These are phyloP conservation scores for Alternaria gaisen DNA, from an alignment of 2,329 filamentous ascomycete genomes.

Conservation along the genomic window DNA sequence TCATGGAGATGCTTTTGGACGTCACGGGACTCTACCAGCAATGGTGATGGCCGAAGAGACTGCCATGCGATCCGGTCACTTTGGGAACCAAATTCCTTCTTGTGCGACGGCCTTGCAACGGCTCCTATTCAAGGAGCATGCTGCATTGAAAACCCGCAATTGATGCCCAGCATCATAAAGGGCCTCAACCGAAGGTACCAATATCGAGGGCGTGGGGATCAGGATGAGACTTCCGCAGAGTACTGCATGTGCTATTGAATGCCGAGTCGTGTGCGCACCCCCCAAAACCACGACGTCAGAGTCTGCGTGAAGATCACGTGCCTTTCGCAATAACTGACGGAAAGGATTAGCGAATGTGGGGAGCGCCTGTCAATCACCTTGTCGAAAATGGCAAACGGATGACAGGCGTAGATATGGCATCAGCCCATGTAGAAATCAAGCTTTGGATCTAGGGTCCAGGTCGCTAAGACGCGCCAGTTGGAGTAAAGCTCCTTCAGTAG, in stretches of 20 bases:
- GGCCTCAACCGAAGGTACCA: not conserved
- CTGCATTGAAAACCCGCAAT: not conserved
- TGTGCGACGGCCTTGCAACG: not conserved
- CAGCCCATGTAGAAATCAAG: conserved; percentile 19
- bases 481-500: conserved; percentile 18
- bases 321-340: conserved; percentile 33
- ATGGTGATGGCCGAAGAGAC: not conserved
- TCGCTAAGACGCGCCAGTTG: conserved; percentile 29
- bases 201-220: not conserved
- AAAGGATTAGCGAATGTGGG: conserved; percentile 25
- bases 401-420: conserved; percentile 26
- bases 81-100: not conserved
- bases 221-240: not conserved
- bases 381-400: conserved; percentile 21
- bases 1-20: not conserved
- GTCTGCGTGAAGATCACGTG: conserved; percentile 28
- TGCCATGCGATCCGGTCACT: not conserved
- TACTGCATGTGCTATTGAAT: conserved; percentile 3
- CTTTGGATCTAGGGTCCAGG: conserved; percentile 24
- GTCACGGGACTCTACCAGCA: not conserved
- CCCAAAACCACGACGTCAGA: conserved; percentile 1
- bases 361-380: conserved; percentile 10
- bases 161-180: not conserved
- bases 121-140: not conserved
- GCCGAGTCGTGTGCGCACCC: not conserved